Conservation (phyloP, 2,329 filamentous ascomycete genomes). For the Trichoderma aggressivum region DNA sequence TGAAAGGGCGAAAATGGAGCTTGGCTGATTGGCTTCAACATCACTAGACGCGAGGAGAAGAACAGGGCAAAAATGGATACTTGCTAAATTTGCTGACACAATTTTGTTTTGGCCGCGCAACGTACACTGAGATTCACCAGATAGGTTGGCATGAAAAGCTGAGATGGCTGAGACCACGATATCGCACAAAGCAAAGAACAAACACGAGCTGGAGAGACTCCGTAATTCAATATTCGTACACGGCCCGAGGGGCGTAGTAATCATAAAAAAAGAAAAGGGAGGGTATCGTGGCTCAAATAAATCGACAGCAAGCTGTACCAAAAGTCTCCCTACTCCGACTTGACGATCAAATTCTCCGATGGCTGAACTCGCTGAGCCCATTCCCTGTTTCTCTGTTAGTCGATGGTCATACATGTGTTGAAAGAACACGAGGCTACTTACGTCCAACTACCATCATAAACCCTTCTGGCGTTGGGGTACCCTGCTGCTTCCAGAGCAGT, state of each 20-base stretch:
- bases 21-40: neutral
- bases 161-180: slow-evolving; percentile 19
- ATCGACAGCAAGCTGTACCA: slow-evolving; percentile 12
- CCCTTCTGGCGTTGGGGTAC: slow-evolving; percentile 63
- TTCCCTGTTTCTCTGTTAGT: slow-evolving; percentile 43
- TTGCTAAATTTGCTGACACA: neutral
- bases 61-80: neutral
- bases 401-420: neutral
- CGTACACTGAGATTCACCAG: neutral
- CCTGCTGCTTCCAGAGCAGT: slow-evolving; percentile 77
- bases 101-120: neutral
- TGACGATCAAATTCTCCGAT: slow-evolving; percentile 60
- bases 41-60: neutral
- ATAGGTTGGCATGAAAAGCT: slow-evolving; percentile 5
- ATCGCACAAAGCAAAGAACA: slow-evolving; percentile 10
- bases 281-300: slow-evolving; percentile 21
- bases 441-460: slow-evolving; percentile 99
- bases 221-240: slow-evolving; percentile 18
- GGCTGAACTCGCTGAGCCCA: slow-evolving; percentile 65
- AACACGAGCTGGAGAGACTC: slow-evolving; percentile 9
- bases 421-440: slow-evolving; percentile 49
- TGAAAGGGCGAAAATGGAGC: neutral
- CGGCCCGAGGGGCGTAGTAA: neutral
- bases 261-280: slow-evolving; percentile 12
- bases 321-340: slow-evolving; percentile 36